These are phyloP conservation scores for Strobilomyces echinocephalus DNA, from an alignment of 768 basidiomycete genomes.

Conservation along the genomic window DNA sequence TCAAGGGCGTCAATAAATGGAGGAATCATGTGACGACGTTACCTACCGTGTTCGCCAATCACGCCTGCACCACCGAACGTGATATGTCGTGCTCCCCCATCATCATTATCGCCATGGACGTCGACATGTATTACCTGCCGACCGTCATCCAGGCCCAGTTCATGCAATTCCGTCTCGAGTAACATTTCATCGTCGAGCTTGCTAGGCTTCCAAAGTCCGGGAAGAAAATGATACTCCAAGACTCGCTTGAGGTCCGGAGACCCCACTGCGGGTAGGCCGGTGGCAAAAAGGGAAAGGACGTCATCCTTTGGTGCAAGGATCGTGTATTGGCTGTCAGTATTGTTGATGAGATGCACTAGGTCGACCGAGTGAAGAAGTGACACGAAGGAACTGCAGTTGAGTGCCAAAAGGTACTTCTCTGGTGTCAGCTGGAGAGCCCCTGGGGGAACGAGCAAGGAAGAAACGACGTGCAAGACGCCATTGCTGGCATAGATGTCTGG, in stretches of 20 bases:
- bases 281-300: conserved; percentile 57
- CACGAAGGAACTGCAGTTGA: conserved; percentile 90
- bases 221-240: conserved; percentile 88
- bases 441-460: conserved; percentile 73
- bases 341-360: conserved; percentile 65
- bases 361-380: conserved; percentile 81
- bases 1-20: conserved; percentile 7
- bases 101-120: conserved; percentile 51
- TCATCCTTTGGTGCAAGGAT: conserved; percentile 92
- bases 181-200: conserved; percentile 73
- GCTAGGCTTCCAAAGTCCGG: conserved; percentile 66
- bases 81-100: conserved; percentile 48
- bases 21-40: background rate
- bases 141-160: conserved; percentile 63
- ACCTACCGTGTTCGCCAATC: conserved; percentile 71
- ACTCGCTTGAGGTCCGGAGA: conserved; percentile 65
- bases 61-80: conserved; percentile 81
- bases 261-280: conserved; percentile 57
- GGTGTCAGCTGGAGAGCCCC: conserved; percentile 78
- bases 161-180: conserved; percentile 72
- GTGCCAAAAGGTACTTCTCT: conserved; percentile 89
- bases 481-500: conserved; percentile 91
- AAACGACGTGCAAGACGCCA: conserved; percentile 89
- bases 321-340: conserved; percentile 66
- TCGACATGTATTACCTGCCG: conserved; percentile 67